phyloP scores from a whole-genome alignment of 495 filamentous ascomycete species.

The Trichocladium uniseriatum region DNA sequence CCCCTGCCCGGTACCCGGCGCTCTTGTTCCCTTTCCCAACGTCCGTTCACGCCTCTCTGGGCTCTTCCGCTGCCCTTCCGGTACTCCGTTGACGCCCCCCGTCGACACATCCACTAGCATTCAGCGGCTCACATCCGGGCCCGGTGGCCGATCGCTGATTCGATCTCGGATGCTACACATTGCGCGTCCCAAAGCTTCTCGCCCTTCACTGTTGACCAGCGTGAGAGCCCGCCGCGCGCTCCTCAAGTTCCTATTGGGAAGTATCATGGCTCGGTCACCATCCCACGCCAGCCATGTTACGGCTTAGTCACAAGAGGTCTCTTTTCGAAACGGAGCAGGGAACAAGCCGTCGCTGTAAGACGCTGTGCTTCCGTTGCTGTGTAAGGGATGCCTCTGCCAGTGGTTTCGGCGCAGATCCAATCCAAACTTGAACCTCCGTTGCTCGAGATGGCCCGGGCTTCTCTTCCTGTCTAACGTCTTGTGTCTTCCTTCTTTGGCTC shows the following conservation, averaged over 20 bases:
- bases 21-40: conserved; percentile 7
- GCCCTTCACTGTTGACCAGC: not conserved
- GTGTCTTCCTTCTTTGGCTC: not conserved
- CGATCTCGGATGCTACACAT: conserved; percentile 24
- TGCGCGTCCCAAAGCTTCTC: conserved; percentile 3
- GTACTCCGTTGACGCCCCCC: conserved; percentile 12
- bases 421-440: conserved; percentile 6
- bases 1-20: conserved; percentile 8
- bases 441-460: not conserved
- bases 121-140: not conserved
- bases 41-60: not conserved
- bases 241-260: conserved; percentile 10
- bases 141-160: conserved; percentile 22
- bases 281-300: conserved; percentile 5
- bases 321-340: conserved; percentile 7
- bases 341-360: not conserved
- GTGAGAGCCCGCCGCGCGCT: not conserved
- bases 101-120: conserved; percentile 3
- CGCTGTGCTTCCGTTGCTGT: not conserved
- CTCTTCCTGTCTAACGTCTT: conserved; percentile 11
- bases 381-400: not conserved
- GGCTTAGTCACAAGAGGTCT: conserved; percentile 13
- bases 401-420: conserved; percentile 3
- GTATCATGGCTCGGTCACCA: no score
- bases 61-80: not conserved